These are phyloP conservation scores for Hypoxylon crocopeplum DNA, from an alignment of 495 filamentous ascomycete species.

Conservation along the genomic window DNA sequence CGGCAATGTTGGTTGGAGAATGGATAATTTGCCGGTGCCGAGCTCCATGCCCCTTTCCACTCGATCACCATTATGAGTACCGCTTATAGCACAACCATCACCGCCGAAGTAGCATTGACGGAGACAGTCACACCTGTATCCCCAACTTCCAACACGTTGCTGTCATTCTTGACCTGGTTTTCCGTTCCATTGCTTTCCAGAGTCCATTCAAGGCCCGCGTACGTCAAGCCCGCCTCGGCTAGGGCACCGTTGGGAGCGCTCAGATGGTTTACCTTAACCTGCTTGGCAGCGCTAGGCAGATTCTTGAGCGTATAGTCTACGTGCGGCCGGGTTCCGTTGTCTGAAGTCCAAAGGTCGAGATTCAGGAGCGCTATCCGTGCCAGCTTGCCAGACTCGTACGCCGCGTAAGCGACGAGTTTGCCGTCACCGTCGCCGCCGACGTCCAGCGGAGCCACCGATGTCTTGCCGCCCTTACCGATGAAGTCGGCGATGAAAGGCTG, in stretches of 20 bases:
- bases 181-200: background rate
- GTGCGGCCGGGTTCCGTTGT: background rate
- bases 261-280: constrained; percentile 1
- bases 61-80: too few species aligned
- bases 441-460: constrained; percentile 13
- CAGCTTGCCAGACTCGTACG: constrained; percentile 12
- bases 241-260: constrained; percentile 2
- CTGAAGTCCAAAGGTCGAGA: constrained; percentile 3
- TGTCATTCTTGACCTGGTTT: background rate
- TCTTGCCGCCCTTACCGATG: constrained; percentile 23
- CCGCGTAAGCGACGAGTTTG: constrained; percentile 4
- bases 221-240: constrained; percentile 3
- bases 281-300: background rate
- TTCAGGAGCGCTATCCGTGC: constrained; percentile 8
- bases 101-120: constrained; percentile 8
- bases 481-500: constrained; percentile 29
- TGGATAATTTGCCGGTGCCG: too few species aligned
- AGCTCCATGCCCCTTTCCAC: too few species aligned
- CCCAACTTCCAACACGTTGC: background rate
- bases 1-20: too few species aligned
- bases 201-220: constrained; percentile 9
- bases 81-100: constrained; percentile 7
- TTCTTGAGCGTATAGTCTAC: constrained; percentile 7
- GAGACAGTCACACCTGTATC: constrained; percentile 1
- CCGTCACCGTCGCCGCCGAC: constrained; percentile 4